Base-by-base conservation (phyloP, 106 monocot species). In the Chionographis japonica region DNA sequence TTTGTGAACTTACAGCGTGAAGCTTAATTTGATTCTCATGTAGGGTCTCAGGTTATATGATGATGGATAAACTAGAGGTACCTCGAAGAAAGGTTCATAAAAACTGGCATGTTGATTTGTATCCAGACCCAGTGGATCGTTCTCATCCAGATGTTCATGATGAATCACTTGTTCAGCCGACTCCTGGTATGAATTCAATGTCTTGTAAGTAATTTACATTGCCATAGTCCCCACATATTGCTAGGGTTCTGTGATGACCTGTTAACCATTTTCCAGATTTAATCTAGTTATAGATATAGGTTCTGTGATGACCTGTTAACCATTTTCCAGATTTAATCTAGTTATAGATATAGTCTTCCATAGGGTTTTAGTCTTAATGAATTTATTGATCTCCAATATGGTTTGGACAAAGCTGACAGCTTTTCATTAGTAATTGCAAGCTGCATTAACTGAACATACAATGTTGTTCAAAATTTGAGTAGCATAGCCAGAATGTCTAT, bases 121-220 rank as follows among this genome's bases (percentile, higher is more conserved):
- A 92, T 80, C 85, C 89, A 50, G 92, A 97, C 62, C 97, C 80
- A 11, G 78, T 76, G 19, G 87, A 97, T 62, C 92, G 81, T 65
- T 87, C 97, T 55, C 92, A 81, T 76, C 97, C 97, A 52, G 92
- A 97, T 83, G 89, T 92, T 60, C 86, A 92, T 69, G 97, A 97
- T 61, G 73, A 83, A 52, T 76, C 61, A 52, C 64, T 92, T 73
- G 71, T 54, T 55, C 72, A 77, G 66, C 75, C 81, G 52, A 78
- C 74, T 83, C 41, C 80, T 67, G 66, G 69, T 69, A 70, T 54
- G 56, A 73, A 74, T 12, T 53, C 74, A 53, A 38, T 67, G 52
- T 62, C 82, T 69, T 65, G 90, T 88, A 83, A 83, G 78, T 71
- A 61, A 61, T 70, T 20, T 68, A 37, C 16, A 49, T 68, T 42